A percentile compares a stretch with the other conserved stretches of the same genome.
Conservation (phyloP, 345 rosid genomes). For the Schrenkiella parvula region DNA sequence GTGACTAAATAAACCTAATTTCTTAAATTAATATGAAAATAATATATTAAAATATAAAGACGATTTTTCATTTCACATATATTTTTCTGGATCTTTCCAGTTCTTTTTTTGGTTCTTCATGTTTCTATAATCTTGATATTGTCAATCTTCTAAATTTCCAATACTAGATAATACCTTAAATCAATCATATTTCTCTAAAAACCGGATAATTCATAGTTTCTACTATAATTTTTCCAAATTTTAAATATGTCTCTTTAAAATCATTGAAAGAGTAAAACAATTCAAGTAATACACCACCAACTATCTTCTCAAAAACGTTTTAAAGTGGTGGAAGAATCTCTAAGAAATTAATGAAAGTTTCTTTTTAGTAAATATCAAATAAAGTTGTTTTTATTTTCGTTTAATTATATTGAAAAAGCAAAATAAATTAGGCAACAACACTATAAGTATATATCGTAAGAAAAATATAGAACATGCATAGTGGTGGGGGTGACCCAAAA, state of each 20-base stretch:
- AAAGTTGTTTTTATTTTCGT: background rate
- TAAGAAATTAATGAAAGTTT: background rate
- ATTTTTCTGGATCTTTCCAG: too few relatives aligned
- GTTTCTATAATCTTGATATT: too few relatives aligned
- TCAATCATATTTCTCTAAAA: background rate
- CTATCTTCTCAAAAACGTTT: background rate
- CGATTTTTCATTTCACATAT: too few relatives aligned
- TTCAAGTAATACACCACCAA: background rate
- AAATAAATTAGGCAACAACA: background rate
- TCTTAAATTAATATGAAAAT: too few relatives aligned
- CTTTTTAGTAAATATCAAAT: background rate
- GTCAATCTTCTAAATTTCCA: too few relatives aligned
- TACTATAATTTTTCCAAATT: background rate
- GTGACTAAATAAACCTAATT: too few relatives aligned
- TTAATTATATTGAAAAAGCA: background rate
- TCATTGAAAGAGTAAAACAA: background rate
- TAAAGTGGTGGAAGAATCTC: slow-evolving; percentile 5
- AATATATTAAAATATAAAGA: too few relatives aligned
- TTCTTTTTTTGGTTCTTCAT: too few relatives aligned
- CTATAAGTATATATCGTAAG: background rate
- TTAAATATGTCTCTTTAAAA: background rate
- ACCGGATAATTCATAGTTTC: background rate
- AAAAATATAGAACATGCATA: background rate
- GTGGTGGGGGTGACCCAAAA: background rate
- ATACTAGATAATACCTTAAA: background rate